Evolutionary conservation across 345 rosid species (phyloP).

Genomic region (Stellera chamaejasme): DNA sequence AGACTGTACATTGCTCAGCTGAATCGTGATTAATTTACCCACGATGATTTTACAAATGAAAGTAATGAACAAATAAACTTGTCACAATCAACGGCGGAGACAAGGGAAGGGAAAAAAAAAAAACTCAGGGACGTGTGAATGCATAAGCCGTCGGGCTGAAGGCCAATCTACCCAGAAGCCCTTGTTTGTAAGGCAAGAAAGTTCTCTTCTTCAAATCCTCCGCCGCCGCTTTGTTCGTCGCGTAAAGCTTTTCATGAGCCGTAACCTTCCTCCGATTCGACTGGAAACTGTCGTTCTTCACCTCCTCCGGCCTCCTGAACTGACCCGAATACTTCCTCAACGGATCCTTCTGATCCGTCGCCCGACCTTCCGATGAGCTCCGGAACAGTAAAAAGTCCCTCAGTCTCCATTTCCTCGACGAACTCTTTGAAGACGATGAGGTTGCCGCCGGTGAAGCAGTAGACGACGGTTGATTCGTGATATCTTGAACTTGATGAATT

Average conservation of each 20-base stretch:
- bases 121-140: slow-evolving; percentile 6
- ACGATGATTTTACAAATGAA: background rate
- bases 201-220: slow-evolving; percentile 74
- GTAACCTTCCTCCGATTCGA: slow-evolving; percentile 38
- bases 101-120: background rate
- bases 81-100: background rate
- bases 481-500: slow-evolving; percentile 7
- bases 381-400: slow-evolving; percentile 70
- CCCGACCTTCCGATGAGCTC: slow-evolving; percentile 87
- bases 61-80: background rate
- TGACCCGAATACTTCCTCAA: slow-evolving; percentile 31
- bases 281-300: slow-evolving; percentile 37
- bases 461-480: slow-evolving; percentile 15
- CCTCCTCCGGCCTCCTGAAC: slow-evolving; percentile 54
- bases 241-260: slow-evolving; percentile 88
- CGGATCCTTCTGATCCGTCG: slow-evolving; percentile 41
- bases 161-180: slow-evolving; percentile 65
- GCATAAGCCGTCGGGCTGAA: slow-evolving; percentile 37
- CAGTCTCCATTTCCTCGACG: slow-evolving; percentile 74
- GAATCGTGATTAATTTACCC: too few species aligned
- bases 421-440: slow-evolving; percentile 29
- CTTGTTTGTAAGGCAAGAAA: slow-evolving; percentile 85
- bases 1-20: too few species aligned
- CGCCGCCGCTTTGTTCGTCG: slow-evolving; percentile 63
- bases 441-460: slow-evolving; percentile 10